These are phyloP conservation scores for Nadsonia starkeyi-henricii DNA, from an alignment of 1,139 yeast species.

Conservation along the genomic window DNA sequence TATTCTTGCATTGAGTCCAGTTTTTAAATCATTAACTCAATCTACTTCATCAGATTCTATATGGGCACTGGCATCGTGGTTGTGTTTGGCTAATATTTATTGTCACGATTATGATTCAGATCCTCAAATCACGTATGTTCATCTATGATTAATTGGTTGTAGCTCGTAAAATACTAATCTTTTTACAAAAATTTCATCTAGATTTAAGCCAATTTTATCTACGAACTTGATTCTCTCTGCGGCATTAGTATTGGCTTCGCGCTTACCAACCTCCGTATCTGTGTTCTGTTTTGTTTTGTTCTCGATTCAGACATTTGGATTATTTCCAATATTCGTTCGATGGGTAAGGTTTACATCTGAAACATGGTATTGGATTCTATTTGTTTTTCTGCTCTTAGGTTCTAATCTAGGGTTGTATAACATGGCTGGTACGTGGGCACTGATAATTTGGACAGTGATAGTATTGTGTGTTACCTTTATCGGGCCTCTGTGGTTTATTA, in stretches of 20 bases:
- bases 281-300: conserved; percentile 75
- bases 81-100: conserved; percentile 51
- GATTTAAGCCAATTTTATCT: conserved; percentile 46
- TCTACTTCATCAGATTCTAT: conserved; percentile 90
- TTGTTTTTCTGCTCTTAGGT: conserved; percentile 14
- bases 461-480: conserved; percentile 38
- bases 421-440: conserved; percentile 30
- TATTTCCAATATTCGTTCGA: conserved; percentile 57
- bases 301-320: conserved; percentile 56
- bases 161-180: background rate
- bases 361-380: conserved; percentile 15
- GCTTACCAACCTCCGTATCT: conserved; percentile 55
- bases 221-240: conserved; percentile 77
- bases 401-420: conserved; percentile 21
- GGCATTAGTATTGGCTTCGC: conserved; percentile 79
- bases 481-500: conserved; percentile 58
- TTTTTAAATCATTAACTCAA: conserved; percentile 70
- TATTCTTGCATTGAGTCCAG: conserved; percentile 71
- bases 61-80: conserved; percentile 81
- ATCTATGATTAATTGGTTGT: background rate
- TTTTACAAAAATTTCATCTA: background rate
- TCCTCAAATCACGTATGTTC: conserved; percentile 13
- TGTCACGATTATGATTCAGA: conserved; percentile 46
- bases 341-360: conserved; percentile 30
- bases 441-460: conserved; percentile 36